Evolutionary conservation across 2,329 filamentous ascomycete genomes (phyloP).

Genomic region (Colletotrichum theobromicola): DNA sequence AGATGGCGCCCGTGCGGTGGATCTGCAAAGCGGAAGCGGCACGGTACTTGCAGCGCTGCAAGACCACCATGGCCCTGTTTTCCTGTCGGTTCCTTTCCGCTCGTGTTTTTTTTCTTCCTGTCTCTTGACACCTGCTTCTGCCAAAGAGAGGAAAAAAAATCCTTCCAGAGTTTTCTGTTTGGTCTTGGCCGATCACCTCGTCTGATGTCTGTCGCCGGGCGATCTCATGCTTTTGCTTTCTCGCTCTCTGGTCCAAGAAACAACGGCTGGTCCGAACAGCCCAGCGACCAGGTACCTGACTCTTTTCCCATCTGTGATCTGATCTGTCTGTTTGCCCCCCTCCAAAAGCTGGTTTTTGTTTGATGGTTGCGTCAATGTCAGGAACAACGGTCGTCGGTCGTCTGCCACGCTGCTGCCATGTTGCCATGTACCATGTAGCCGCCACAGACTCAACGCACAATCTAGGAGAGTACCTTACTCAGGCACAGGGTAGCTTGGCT

Average conservation of each 20-base stretch:
- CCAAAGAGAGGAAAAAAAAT: background rate
- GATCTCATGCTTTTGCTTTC: conserved; percentile 1
- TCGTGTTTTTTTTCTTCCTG: background rate
- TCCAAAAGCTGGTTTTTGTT: background rate
- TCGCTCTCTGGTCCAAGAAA: background rate
- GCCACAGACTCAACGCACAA: background rate
- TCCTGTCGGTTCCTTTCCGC: background rate
- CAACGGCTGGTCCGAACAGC: background rate
- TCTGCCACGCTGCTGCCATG: background rate
- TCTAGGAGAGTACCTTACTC: background rate
- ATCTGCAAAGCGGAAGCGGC: background rate
- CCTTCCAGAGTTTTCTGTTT: background rate
- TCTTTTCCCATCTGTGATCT: background rate
- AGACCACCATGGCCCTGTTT: background rate
- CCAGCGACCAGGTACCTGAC: background rate
- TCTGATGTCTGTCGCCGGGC: background rate
- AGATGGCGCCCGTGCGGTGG: conserved; percentile 17
- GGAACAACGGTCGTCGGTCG: background rate
- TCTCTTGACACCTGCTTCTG: background rate
- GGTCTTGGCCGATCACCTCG: background rate
- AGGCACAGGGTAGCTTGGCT: background rate
- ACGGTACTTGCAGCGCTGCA: background rate
- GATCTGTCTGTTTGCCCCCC: background rate
- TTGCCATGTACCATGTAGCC: background rate
- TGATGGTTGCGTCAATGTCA: background rate